These are phyloP conservation scores for Silene uniflora DNA, from an alignment of 148 eudicot genomes.

Conservation along the genomic window DNA sequence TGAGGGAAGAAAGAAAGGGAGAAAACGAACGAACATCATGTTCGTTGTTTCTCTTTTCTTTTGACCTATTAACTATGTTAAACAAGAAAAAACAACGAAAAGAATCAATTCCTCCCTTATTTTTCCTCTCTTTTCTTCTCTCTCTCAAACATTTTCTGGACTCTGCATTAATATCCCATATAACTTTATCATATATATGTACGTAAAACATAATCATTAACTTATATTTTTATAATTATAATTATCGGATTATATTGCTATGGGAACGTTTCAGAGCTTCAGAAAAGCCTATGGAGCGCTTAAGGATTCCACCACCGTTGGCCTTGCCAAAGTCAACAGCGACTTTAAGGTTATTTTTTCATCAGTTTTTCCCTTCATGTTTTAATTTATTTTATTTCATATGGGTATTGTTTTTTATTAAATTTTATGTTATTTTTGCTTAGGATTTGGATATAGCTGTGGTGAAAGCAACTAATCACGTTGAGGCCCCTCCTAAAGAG, in stretches of 20 bases:
- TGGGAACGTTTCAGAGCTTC: constrained; percentile 77
- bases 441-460: constrained; percentile 95
- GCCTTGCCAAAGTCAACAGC: constrained; percentile 94
- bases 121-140: neutral
- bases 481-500: constrained; percentile 86
- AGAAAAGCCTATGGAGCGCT: constrained; percentile 94
- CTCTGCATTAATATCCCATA: constrained; percentile 17
- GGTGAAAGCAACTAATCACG: constrained; percentile 95
- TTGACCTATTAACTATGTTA: neutral
- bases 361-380: no score
- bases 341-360: constrained; percentile 65
- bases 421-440: neutral
- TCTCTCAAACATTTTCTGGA: constrained; percentile 15
- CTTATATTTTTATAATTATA: neutral
- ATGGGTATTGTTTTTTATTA: neutral
- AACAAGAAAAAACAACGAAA: neutral
- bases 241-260: constrained; percentile 7
- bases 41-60: neutral
- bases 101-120: neutral
- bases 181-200: neutral
- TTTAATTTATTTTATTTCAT: neutral
- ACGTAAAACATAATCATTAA: no score
- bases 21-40: neutral
- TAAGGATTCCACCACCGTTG: constrained; percentile 92
- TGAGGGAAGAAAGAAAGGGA: neutral